Base-by-base conservation (phyloP, 2,329 filamentous ascomycete species). In the Fonsecaea multimorphosa region DNA sequence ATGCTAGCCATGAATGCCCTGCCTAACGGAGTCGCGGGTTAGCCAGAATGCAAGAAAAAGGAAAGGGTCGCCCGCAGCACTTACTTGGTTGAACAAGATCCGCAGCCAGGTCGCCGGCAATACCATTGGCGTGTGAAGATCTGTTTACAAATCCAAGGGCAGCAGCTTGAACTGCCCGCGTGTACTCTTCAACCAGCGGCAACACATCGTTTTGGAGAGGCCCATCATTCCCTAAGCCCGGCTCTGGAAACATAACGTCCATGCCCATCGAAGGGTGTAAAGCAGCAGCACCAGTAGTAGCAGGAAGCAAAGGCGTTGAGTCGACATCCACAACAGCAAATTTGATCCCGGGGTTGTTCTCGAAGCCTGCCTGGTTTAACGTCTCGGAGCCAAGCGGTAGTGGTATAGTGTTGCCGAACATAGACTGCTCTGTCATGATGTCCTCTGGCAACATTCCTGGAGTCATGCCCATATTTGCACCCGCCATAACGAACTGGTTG, bases 171-270 rank as follows among this genome's bases (percentile, higher is more conserved):
- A 68, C 61, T 52, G 57, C 58, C 31, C 49, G 57, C 19, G 58
- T 66, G 46, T 66, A 66, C 31, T 68, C 63, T 32, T 68, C 64
- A 3, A 68, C 58, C 29, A 68, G 40, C 4, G 67, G 67, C 54
- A 58, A 46, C 2, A 68, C 67, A 57, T 68, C 67, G 14, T 31
- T 68, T 22, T 65, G 61, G 36, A 68, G 51, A 5, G 67, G 64
- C 12, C 67, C 64, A 27, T 52, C 53, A 27, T 58, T 54, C 8
- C 40, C n/a, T 16, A 57, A 7, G 11, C 38, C n/a, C 4, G 32
- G n/a, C 11, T 56, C 60, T 49, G 64, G 29, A 52, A 55, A 49
- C 6, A 38, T 22, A 27, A 27, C 54, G 9, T 58, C 40, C 54
- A 65, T 55, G 12, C 46, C 31, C 4, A 32, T 3, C 40, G 59